phyloP scores from a whole-genome alignment of 2,329 filamentous ascomycete genomes.

The Fusarium goolgardi region DNA sequence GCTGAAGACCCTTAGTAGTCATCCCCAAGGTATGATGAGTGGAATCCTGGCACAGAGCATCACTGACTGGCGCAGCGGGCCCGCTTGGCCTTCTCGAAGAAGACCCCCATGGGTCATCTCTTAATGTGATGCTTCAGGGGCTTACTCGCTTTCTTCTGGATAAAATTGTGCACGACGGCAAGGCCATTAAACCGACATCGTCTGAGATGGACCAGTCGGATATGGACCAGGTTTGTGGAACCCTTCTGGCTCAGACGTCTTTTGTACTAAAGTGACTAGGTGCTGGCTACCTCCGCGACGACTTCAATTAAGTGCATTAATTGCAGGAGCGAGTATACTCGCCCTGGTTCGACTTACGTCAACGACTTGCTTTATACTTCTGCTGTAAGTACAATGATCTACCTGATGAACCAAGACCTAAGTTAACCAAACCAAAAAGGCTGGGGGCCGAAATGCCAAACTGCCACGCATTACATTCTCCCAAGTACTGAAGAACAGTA shows the following conservation, averaged over 20 bases:
- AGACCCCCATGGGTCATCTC: conserved; percentile 75
- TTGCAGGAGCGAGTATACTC: conserved; percentile 86
- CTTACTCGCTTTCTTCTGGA: conserved; percentile 88
- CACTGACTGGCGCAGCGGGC: conserved; percentile 62
- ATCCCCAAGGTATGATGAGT: conserved; percentile 72
- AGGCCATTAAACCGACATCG: conserved; percentile 71
- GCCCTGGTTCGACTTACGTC: conserved; percentile 81
- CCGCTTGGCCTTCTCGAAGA: conserved; percentile 88
- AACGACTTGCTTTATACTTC: conserved; percentile 87
- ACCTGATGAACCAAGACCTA: conserved; percentile 10
- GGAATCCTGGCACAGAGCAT: not conserved
- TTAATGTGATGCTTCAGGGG: conserved; percentile 86
- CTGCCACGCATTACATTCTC: conserved; percentile 77
- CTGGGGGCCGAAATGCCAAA: conserved; percentile 61
- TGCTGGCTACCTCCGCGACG: conserved; percentile 76
- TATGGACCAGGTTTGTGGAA: conserved; percentile 72
- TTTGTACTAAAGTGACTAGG: conserved; percentile 41
- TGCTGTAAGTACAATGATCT: conserved; percentile 44
- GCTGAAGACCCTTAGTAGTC: conserved; percentile 86
- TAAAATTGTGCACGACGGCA: conserved; percentile 81
- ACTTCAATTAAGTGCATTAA: conserved; percentile 84
- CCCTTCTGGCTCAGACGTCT: not conserved
- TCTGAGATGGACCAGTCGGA: conserved; percentile 72
- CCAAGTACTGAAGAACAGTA: conserved; percentile 89
- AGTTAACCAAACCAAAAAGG: conserved; percentile 54